Base-by-base conservation (phyloP, 495 filamentous ascomycete genomes). In the Pyrenula aspistea region DNA sequence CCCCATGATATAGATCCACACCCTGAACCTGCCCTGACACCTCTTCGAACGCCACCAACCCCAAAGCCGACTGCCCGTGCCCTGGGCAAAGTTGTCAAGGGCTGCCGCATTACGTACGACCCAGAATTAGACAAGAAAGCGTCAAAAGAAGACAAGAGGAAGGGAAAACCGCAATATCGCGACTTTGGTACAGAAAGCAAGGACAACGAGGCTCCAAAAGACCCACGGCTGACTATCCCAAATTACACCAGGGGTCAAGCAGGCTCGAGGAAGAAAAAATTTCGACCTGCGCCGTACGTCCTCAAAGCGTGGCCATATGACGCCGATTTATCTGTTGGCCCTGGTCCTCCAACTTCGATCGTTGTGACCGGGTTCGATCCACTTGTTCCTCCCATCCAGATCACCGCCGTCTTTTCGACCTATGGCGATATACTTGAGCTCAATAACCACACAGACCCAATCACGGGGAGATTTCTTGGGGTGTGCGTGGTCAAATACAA, bases 361-460 rank as follows among this genome's bases (percentile, higher is more conserved):
- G 84, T 96, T 11, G 88, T 95, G 20, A 89, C 82, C n/a, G 90
- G 91, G 2, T 95, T 96, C 65, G 91, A 96, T 68, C 89, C 93
- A 3, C 72, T 99, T 59, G 86, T 85, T 10, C 78, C 87, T 19
- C 83, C 91, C 59, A 79, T 83, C 53, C 87, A 89, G 55, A 79
- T 97, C 47, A 81, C 75, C n/a, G 82, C 84, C 22, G 77, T 89
- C 21, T 96, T 97, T 62, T 82, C 87, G 22, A 83, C 81, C 25
- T 96, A 86, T 71, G 93, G 93, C 52, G 90, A 95, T 53, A 87
- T 99, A 53, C 83, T 85, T 36, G 86, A 89, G 60, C 84, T 93
- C 58, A 88, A 86, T 60, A 95, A 95, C 62, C 88, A 91, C 65
- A 89, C 91, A 54, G 86, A 97, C 67, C 93, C 93, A 3, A 84